Base-by-base conservation (phyloP, 306 rosid genomes). In the Hippophae gyantsensis region DNA sequence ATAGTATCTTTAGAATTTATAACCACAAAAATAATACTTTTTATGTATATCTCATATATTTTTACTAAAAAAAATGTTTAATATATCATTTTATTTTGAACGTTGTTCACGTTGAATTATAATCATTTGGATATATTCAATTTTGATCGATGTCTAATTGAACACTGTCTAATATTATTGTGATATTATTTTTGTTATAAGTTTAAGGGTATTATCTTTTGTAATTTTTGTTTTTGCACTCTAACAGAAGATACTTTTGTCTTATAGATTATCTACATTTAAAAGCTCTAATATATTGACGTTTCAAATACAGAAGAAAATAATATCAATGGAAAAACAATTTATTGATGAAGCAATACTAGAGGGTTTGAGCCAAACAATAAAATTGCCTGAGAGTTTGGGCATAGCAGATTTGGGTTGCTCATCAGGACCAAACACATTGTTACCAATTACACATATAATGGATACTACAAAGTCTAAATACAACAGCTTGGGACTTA, bases 331-430 rank as follows among this genome's bases (percentile, higher is more conserved):
- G 10, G 65, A 69, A 48, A 71, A 52, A 66, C 52, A 64, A 18
- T 62, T 86, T 14, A 74, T 48, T 0, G 61, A 60, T 54, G 78
- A 74, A 61, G 92, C 87, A 9, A 63, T 92, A 7, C 43, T 49
- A 14, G 4, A 80, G 56, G 23, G 73, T 1, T 7, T 87, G 54
- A 6, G 58, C 18, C 60, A 74, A 48, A 69, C 27, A n/a, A 13
- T 47, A 45, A 49, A 2, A 32, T 32, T 49, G 14, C 69, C 72
- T 0, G 65, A 54, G 65, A 87, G 75, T 70, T 71, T 90, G 68
- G 73, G 76, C 13, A 81, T 90, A 26, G 98, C 84, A 0, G 98
- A 90, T 56, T 74, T 90, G 52, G 98, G 98, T 8, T 87, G 98
- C 48, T 85, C 96, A 13, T 79, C 89, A 2, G 98, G 98, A 8